phyloP scores from a whole-genome alignment of 2,329 filamentous ascomycete species.

The Gnomoniopsis sp. region DNA sequence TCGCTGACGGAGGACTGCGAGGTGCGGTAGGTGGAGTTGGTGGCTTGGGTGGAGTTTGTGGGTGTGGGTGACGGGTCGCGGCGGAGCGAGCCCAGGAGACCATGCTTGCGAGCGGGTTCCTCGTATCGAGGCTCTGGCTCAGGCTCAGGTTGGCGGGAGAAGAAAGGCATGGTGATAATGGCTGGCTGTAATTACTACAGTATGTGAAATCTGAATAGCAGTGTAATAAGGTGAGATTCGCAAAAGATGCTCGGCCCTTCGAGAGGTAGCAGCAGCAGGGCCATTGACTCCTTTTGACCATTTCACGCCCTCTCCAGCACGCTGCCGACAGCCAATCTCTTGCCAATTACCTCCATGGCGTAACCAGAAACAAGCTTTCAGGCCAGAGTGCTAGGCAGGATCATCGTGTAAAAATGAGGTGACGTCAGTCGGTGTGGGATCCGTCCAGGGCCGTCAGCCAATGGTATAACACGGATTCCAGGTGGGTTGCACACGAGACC shows the following conservation, averaged over 20 bases:
- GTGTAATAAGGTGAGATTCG: neutral
- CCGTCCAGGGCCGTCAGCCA: constrained; percentile 15
- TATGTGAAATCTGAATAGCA: neutral
- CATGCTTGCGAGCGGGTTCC: constrained; percentile 25
- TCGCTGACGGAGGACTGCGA: constrained; percentile 26
- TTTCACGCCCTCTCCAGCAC: neutral
- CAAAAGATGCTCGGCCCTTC: neutral
- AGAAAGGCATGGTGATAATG: constrained; percentile 29
- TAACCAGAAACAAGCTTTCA: neutral
- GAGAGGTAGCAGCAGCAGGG: neutral
- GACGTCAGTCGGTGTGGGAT: constrained; percentile 22
- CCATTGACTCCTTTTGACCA: constrained; percentile 8
- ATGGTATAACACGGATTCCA: constrained; percentile 19
- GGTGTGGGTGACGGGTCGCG: constrained; percentile 27
- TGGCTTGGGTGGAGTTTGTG: constrained; percentile 23
- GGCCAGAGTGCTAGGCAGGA: neutral
- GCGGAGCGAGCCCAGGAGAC: constrained; percentile 33
- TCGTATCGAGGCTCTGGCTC: constrained; percentile 30
- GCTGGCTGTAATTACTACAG: no score
- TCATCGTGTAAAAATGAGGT: constrained; percentile 12
- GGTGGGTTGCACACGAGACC: constrained; percentile 2
- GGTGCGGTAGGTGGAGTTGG: constrained; percentile 23
- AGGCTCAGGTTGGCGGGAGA: constrained; percentile 28
- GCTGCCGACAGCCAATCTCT: constrained; percentile 7
- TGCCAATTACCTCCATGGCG: no score